Conservation (phyloP, 2,329 filamentous ascomycete genomes). For the Westerdykella sp. region DNA sequence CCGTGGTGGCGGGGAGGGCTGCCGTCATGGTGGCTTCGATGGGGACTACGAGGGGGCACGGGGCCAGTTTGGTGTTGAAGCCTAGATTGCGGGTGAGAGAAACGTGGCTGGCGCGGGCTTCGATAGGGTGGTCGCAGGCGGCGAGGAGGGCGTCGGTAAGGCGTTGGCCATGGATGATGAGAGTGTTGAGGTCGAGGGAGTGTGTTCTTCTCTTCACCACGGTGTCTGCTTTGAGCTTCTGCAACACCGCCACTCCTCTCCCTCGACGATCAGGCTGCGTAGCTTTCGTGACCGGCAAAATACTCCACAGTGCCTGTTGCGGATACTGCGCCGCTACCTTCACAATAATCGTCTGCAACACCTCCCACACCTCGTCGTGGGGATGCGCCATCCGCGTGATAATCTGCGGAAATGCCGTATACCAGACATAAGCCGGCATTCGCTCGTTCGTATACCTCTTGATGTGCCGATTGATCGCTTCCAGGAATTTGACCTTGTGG, state of each 20-base stretch:
- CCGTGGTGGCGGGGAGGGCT: conserved; percentile 65
- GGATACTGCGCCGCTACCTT: conserved; percentile 85
- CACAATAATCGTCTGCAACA: conserved; percentile 71
- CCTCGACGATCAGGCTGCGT: conserved; percentile 62
- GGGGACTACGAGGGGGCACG: conserved; percentile 81
- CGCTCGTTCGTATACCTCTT: conserved; percentile 65
- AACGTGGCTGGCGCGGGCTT: conserved; percentile 63
- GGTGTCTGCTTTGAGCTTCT: conserved; percentile 43
- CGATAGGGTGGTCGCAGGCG: conserved; percentile 73
- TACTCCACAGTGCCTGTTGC: conserved; percentile 83
- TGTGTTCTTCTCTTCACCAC: conserved; percentile 50
- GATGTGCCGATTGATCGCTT: conserved; percentile 57
- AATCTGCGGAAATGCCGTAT: conserved; percentile 81
- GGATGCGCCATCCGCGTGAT: conserved; percentile 93
- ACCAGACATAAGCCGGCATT: conserved; percentile 71
- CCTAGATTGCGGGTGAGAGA: conserved; percentile 71
- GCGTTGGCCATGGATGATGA: conserved; percentile 74
- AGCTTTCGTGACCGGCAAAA: conserved; percentile 81
- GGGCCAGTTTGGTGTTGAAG: conserved; percentile 77
- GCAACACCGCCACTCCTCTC: conserved; percentile 44
- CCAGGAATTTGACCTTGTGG: conserved; percentile 23
- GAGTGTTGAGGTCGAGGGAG: conserved; percentile 57
- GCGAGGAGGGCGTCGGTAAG: conserved; percentile 75
- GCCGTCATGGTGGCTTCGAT: conserved; percentile 79
- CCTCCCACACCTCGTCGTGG: conserved; percentile 67